phyloP scores from a whole-genome alignment of 371 early-diverging fungal genomes.

The Conidiobolus incongruus region DNA sequence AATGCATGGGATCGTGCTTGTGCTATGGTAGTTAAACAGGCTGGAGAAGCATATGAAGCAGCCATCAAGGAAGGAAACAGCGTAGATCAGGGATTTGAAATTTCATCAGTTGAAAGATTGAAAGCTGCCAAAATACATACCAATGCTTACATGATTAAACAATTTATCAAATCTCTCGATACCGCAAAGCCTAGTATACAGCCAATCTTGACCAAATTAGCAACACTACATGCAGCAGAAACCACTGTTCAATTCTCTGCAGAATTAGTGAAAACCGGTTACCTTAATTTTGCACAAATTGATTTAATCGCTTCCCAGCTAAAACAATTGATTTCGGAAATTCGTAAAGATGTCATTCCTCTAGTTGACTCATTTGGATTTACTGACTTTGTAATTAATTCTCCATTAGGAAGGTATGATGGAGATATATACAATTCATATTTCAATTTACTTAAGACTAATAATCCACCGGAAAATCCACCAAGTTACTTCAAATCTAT shows the following conservation, averaged over 20 bases:
- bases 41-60: conserved; percentile 10
- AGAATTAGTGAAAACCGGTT: conserved; percentile 30
- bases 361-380: conserved; percentile 57
- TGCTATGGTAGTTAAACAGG: conserved; percentile 36
- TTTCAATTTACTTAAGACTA: background rate
- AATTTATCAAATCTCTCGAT: background rate
- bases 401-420: conserved; percentile 47
- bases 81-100: too few relatives aligned
- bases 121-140: conserved; percentile 1
- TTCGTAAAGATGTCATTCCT: conserved; percentile 44
- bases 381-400: conserved; percentile 49
- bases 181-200: conserved; percentile 9
- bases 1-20: conserved; percentile 26
- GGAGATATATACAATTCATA: conserved; percentile 33
- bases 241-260: conserved; percentile 36
- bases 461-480: background rate
- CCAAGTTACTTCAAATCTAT: background rate
- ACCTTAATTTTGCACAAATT: conserved; percentile 19
- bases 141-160: conserved; percentile 1
- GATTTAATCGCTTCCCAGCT: conserved; percentile 20
- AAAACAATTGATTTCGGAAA: conserved; percentile 19
- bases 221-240: conserved; percentile 29
- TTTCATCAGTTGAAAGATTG: background rate
- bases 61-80: too few relatives aligned
- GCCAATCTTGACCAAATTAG: conserved; percentile 18